Evolutionary conservation across 225 moss, liverwort and hornwort genomes (phyloP).

Genomic region (Asterella californica): DNA sequence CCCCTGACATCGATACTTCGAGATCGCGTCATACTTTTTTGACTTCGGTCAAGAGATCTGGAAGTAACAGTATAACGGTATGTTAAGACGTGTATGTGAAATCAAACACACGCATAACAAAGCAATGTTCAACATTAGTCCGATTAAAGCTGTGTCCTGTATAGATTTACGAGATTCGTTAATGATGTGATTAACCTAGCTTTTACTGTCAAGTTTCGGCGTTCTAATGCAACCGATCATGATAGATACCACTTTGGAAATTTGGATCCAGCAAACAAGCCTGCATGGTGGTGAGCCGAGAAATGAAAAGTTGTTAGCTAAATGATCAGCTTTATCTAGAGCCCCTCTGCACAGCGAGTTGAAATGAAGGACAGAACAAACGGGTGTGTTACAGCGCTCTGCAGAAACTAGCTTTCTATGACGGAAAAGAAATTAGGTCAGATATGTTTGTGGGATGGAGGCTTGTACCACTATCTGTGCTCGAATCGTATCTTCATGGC

Average conservation of each 20-base stretch:
- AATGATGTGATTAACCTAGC: neutral
- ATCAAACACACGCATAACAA: no score
- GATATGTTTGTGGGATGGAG: neutral
- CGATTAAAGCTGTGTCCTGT: no score
- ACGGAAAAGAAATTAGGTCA: no score
- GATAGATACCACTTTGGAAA: neutral
- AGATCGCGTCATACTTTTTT: no score
- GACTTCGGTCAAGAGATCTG: no score
- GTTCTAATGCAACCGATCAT: neutral
- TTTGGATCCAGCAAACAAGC: slow-evolving; percentile 6
- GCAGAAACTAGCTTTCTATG: no score
- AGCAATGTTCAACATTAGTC: no score
- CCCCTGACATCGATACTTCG: no score
- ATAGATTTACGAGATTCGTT: neutral
- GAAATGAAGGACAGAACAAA: no score
- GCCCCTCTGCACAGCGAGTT: neutral
- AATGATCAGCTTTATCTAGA: neutral
- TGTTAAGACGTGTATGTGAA: no score
- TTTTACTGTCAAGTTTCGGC: neutral
- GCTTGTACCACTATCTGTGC: neutral
- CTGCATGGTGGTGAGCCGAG: neutral
- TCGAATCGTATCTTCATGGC: neutral
- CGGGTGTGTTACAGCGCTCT: no score
- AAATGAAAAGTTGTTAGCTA: neutral
- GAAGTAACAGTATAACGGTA: no score